Percentiles rank a stretch among this genome's conserved stretches.
phyloP scores from a whole-genome alignment of 805 yeast species.

The Priceomyces melissophilus region DNA sequence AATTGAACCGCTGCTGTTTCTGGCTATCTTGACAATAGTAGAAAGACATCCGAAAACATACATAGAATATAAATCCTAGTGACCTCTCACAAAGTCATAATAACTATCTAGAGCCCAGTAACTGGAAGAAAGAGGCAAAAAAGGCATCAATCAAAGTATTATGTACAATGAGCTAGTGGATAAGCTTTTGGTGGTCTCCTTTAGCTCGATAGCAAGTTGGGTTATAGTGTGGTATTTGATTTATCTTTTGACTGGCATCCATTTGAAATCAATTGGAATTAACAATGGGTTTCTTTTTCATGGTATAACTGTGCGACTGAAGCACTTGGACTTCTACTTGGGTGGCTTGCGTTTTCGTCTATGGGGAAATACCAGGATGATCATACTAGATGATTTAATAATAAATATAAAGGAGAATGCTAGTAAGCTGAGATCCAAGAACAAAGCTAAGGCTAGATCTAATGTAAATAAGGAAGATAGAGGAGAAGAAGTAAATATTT shows the following conservation, averaged over 20 bases:
- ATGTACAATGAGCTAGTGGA: conserved; percentile 1
- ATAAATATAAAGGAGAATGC: conserved; percentile 6
- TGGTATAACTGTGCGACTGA: conserved; percentile 18
- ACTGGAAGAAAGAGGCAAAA: background rate
- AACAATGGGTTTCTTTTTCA: conserved; percentile 40
- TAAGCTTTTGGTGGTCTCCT: background rate
- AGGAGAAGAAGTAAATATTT: conserved; percentile 7
- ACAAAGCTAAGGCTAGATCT: background rate
- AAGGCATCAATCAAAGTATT: background rate
- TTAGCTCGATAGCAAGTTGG: conserved; percentile 17
- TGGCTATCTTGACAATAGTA: no score
- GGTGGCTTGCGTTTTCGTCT: conserved; percentile 27
- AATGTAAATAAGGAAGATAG: no score
- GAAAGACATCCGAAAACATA: no score
- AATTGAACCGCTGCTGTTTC: no score
- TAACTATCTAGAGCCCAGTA: background rate
- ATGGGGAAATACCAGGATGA: conserved; percentile 36
- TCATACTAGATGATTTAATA: conserved; percentile 27
- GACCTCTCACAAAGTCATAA: no score
- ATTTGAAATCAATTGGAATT: conserved; percentile 28
- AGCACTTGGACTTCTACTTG: conserved; percentile 12
- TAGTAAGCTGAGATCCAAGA: background rate
- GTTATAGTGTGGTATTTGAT: conserved; percentile 26
- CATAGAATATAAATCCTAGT: no score
- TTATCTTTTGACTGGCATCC: conserved; percentile 30